These are phyloP conservation scores for Tillandsia leiboldiana DNA, from an alignment of 176 grass and related monocot genomes.

Conservation along the genomic window DNA sequence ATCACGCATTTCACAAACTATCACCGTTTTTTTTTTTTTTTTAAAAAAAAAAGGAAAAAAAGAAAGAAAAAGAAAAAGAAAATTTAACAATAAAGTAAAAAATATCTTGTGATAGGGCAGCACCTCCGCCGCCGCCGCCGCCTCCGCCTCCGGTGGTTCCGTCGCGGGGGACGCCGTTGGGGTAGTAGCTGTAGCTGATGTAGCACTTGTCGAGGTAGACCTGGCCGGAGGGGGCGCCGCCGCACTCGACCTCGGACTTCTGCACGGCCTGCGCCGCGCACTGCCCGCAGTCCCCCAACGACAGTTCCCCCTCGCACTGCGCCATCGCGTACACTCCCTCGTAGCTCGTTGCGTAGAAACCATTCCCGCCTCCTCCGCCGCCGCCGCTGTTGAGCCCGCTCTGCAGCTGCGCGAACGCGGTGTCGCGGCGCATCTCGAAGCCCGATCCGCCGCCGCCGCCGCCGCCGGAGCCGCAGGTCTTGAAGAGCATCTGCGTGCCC, in stretches of 20 bases:
- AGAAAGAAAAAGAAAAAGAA: neutral
- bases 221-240: conserved; percentile 75
- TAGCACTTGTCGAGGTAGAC: conserved; percentile 98
- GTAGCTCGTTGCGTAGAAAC: conserved; percentile 76
- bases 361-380: conserved; percentile 28
- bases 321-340: conserved; percentile 79
- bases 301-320: conserved; percentile 96
- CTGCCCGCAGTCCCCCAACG: conserved; percentile 50
- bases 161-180: conserved; percentile 50
- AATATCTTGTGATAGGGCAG: neutral
- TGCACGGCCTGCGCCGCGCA: conserved; percentile 86
- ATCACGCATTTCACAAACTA: too few species aligned
- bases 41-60: neutral
- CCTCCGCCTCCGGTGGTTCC: neutral
- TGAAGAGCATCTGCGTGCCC: conserved; percentile 85
- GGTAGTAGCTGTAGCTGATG: conserved; percentile 93
- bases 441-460: conserved; percentile 21
- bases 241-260: conserved; percentile 88
- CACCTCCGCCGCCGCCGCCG: conserved; percentile 22
- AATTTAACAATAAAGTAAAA: too few species aligned
- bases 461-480: conserved; percentile 62
- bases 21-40: neutral
- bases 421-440: conserved; percentile 72
- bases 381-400: conserved; percentile 21
- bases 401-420: conserved; percentile 70